Evolutionary conservation across 1,284 basidiomycete species (phyloP).

Genomic region (Golubevia sp.): DNA sequence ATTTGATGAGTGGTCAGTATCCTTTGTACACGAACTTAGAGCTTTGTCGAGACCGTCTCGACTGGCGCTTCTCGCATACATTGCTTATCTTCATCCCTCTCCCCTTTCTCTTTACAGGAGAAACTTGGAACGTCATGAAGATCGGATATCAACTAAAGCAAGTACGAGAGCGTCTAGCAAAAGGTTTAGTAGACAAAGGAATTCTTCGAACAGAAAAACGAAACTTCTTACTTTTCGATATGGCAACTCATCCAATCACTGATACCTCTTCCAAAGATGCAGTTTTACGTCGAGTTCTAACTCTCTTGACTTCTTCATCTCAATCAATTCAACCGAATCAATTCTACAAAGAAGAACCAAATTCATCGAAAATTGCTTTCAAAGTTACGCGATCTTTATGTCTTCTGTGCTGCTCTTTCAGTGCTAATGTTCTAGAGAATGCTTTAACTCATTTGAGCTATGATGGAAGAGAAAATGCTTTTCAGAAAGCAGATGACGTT

Average conservation of each 20-base stretch:
- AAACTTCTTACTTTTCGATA: slow-evolving; percentile 59
- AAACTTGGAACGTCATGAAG: slow-evolving; percentile 60
- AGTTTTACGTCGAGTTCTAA: slow-evolving; percentile 44
- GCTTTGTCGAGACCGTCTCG: not conserved
- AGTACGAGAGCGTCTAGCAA: slow-evolving; percentile 57
- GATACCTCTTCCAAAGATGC: slow-evolving; percentile 53
- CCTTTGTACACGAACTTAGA: too few species aligned
- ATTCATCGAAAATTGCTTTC: slow-evolving; percentile 16
- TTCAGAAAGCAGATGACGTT: slow-evolving; percentile 47
- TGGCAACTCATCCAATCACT: slow-evolving; percentile 59
- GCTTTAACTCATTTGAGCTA: slow-evolving; percentile 51
- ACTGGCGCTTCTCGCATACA: not conserved
- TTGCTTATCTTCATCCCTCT: not conserved
- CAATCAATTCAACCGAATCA: slow-evolving; percentile 28
- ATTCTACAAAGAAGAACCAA: slow-evolving; percentile 32
- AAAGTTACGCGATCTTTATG: slow-evolving; percentile 46
- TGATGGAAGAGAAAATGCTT: slow-evolving; percentile 42
- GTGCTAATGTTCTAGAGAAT: slow-evolving; percentile 56
- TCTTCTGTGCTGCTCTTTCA: slow-evolving; percentile 39
- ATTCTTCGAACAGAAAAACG: slow-evolving; percentile 59
- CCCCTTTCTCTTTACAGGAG: slow-evolving; percentile 18
- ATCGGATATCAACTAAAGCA: slow-evolving; percentile 59
- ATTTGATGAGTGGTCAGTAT: slow-evolving; percentile 50
- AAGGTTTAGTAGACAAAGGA: slow-evolving; percentile 59
- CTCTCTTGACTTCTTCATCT: slow-evolving; percentile 35